Conservation (phyloP, 1,284 basidiomycete genomes). For the Polyporus tsugae region DNA sequence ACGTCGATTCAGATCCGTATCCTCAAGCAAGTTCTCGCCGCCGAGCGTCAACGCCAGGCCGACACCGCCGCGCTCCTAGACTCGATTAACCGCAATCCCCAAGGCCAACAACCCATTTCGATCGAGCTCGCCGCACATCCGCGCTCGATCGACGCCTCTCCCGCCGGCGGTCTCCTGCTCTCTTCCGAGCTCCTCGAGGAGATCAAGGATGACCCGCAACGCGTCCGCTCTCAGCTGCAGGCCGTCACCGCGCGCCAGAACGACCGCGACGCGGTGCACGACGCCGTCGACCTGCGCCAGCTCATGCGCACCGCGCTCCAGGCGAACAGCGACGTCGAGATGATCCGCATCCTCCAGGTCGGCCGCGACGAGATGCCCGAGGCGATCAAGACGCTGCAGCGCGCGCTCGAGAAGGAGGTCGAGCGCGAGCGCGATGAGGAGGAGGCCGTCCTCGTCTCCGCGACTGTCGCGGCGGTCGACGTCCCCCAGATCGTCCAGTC, state of each 20-base stretch:
- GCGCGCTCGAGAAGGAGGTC: constrained; percentile 65
- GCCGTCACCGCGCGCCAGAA: constrained; percentile 54
- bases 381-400: constrained; percentile 79
- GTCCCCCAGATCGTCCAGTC: not conserved
- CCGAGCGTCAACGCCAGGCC: constrained; percentile 42
- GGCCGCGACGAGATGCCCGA: constrained; percentile 77
- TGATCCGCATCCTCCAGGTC: constrained; percentile 70
- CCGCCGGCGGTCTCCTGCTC: not conserved
- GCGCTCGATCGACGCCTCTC: not conserved
- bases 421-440: constrained; percentile 43
- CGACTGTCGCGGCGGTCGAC: not conserved
- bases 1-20: constrained; percentile 67
- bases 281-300: constrained; percentile 63
- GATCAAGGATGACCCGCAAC: constrained; percentile 21
- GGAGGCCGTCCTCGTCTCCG: constrained; percentile 22
- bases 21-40: constrained; percentile 59
- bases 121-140: constrained; percentile 9
- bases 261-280: constrained; percentile 57
- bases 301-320: constrained; percentile 67
- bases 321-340: constrained; percentile 66
- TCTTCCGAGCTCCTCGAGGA: constrained; percentile 33
- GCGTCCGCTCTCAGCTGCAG: constrained; percentile 32
- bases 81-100: constrained; percentile 16
- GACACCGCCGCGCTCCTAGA: constrained; percentile 42
- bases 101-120: constrained; percentile 5